A percentile compares a stretch with the other conserved stretches of the same genome.
Conservation (phyloP, 768 basidiomycete genomes). For the Phlebiopsis flavidoalba region DNA sequence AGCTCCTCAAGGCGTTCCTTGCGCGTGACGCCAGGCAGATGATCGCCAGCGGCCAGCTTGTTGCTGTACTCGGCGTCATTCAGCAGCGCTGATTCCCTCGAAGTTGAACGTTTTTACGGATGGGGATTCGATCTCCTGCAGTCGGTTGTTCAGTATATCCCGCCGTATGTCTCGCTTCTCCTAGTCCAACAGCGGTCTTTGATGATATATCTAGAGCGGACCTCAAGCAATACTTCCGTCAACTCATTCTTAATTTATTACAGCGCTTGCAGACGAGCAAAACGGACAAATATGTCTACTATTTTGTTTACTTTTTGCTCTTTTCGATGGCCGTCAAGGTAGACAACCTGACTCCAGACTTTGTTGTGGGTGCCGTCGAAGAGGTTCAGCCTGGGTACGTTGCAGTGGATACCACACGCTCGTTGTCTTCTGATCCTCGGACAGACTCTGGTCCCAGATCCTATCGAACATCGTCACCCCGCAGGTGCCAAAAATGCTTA, state of each 20-base stretch:
- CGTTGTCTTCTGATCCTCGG: neutral
- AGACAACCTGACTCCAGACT: constrained; percentile 73
- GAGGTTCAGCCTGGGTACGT: constrained; percentile 81
- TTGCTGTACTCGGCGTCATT: constrained; percentile 76
- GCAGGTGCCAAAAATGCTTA: constrained; percentile 73
- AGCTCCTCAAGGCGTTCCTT: constrained; percentile 81
- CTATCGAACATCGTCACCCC: constrained; percentile 72
- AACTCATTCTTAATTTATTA: constrained; percentile 76
- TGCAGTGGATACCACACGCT: constrained; percentile 17
- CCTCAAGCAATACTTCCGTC: constrained; percentile 70
- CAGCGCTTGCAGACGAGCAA: constrained; percentile 83
- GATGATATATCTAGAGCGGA: constrained; percentile 38
- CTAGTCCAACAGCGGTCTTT: neutral
- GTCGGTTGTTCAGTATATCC: constrained; percentile 64
- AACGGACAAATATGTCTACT: constrained; percentile 83
- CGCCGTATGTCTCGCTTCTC: constrained; percentile 52
- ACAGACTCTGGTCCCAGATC: constrained; percentile 76
- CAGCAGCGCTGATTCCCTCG: constrained; percentile 88
- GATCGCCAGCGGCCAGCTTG: constrained; percentile 64
- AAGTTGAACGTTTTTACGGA: constrained; percentile 82
- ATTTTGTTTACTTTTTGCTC: constrained; percentile 74
- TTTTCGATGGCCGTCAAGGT: constrained; percentile 72
- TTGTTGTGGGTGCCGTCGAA: constrained; percentile 72
- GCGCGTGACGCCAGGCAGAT: constrained; percentile 64
- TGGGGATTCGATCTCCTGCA: constrained; percentile 92